These are phyloP conservation scores for Xylaria hypoxylon DNA, from an alignment of 2,329 filamentous ascomycete species.

Conservation along the genomic window DNA sequence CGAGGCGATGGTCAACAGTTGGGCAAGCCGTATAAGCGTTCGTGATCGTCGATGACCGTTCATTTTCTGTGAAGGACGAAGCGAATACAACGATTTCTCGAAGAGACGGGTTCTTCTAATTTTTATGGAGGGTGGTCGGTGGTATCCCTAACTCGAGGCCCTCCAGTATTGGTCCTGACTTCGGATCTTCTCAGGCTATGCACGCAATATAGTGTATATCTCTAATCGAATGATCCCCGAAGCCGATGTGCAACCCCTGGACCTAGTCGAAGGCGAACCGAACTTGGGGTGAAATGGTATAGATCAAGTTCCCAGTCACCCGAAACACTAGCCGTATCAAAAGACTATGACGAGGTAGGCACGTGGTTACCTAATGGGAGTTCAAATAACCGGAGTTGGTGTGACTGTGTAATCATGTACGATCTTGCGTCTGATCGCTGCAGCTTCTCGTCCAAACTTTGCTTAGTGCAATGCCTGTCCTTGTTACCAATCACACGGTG, in stretches of 20 bases:
- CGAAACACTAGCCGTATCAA: slow-evolving; percentile 48
- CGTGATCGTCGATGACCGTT: slow-evolving; percentile 36
- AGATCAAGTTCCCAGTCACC: slow-evolving; percentile 38
- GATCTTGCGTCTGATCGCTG: slow-evolving; percentile 34
- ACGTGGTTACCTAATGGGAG: slow-evolving; percentile 36
- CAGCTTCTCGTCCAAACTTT: slow-evolving; percentile 26
- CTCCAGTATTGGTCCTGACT: slow-evolving; percentile 2
- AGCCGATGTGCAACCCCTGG: not conserved
- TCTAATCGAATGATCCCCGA: slow-evolving; percentile 11
- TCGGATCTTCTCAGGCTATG: slow-evolving; percentile 1
- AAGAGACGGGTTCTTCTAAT: not conserved
- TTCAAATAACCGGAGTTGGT: slow-evolving; percentile 29
- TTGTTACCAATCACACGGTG: slow-evolving; percentile 36
- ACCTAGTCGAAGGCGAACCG: slow-evolving; percentile 11
- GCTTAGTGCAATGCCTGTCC: not conserved
- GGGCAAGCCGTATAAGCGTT: slow-evolving; percentile 36
- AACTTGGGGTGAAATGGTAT: slow-evolving; percentile 22
- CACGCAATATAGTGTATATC: slow-evolving; percentile 5
- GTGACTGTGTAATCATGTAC: slow-evolving; percentile 35
- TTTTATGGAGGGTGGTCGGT: slow-evolving; percentile 3
- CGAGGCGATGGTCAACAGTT: slow-evolving; percentile 41
- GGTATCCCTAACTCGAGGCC: slow-evolving; percentile 1
- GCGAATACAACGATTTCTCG: not conserved
- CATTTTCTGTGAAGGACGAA: slow-evolving; percentile 24
- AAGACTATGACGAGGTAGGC: slow-evolving; percentile 35